Evolutionary conservation across 768 basidiomycete species (phyloP), one percentile per base, ranked within the genome.

Genomic region (Russula ochroleuca): DNA sequence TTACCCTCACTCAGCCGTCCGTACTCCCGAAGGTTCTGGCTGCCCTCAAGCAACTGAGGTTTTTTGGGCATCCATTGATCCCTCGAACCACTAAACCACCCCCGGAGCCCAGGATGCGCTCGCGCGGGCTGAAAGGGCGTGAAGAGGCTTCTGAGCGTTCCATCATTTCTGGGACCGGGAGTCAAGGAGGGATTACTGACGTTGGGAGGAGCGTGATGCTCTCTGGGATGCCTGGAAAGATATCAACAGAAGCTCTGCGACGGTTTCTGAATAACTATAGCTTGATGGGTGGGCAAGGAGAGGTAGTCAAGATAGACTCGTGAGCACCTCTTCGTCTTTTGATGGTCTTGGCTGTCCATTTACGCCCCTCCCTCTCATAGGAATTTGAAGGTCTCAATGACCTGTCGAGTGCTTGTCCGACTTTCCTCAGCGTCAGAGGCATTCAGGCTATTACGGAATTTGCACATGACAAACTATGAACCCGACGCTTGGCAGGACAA

Each of bases 341-440:
- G 25, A 61, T 47, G 19, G 10, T 21, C 49, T 45, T 47, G n/a
- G 43, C 7, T 40, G 45, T 52, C 48, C 49, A 56, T 64, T 54
- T 28, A 49, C 21, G 17, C 10, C 5, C 21, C 19, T 21, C 4
- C 3, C 5, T 8, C 15, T 40, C 47, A 35, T 47, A 64, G 41
- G 37, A 1, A 19, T 13, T 3, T 2, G n/a, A 64, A 79, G 79
- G 52, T 68, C 23, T 69, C 79, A 7, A 49, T 82, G 61, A 77
- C 75, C 67, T 79, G 85, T 28, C 81, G 82, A 52, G 83, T 81
- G 67, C 67, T 85, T 11, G 77, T 92, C 31, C 83, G 82, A 38
- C 73, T 87, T 58, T 72, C 74, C 2, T 83, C 83, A 0, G 74
- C 78, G 19, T 78, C 87, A 10, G 87, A 92, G 69, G 91, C 91